Base-by-base conservation (phyloP, 805 yeast species). In the Lipomyces starkeyi region DNA sequence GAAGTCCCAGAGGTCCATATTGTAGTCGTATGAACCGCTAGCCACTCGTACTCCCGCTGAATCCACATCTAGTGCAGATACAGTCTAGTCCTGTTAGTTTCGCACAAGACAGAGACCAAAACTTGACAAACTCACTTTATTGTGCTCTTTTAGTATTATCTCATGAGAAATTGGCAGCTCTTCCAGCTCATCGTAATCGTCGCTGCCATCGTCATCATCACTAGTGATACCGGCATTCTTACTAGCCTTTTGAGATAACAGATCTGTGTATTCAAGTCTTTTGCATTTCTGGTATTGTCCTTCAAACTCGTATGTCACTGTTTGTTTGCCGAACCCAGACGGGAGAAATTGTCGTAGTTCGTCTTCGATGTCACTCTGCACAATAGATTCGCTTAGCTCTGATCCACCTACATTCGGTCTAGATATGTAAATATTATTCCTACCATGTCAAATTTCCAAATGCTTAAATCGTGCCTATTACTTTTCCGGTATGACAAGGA, bases 81-180 rank as follows among this genome's bases (percentile, higher is more conserved):
- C 64, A 6, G 68, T 62, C 68, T 70, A 27, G 5, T 25, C 27
- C 17, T 17, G 66, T 40, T 8, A n/a, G 20, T 13, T 29, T 5
- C 8, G 29, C 34, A 35, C 17, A 59, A n/a, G 9, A 53, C 25
- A 29, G n/a, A 8, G 25, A 5, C 64, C 2, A 34, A 17, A 37
- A 37, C 14, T 17, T n/a, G 20, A 0, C 73, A 74, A 69, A n/a
- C 79, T 61, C 4, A 63, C 68, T 64, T 73, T 76, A 34, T 40
- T 61, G 25, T 73, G 76, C 11, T 64, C 69, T 8, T 64, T 53
- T 13, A 80, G 60, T 11, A 66, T 32, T 47, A 78, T 63, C 29
- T 76, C 72, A 62, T 82, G 83, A 0, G 82, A 72, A 2, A 78
- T 72, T 7, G 84, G 84, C n/a, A 80, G 61, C 5, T 72, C 71